These are phyloP conservation scores for Populus euphratica DNA, from an alignment of 345 rosid species.

Conservation along the genomic window DNA sequence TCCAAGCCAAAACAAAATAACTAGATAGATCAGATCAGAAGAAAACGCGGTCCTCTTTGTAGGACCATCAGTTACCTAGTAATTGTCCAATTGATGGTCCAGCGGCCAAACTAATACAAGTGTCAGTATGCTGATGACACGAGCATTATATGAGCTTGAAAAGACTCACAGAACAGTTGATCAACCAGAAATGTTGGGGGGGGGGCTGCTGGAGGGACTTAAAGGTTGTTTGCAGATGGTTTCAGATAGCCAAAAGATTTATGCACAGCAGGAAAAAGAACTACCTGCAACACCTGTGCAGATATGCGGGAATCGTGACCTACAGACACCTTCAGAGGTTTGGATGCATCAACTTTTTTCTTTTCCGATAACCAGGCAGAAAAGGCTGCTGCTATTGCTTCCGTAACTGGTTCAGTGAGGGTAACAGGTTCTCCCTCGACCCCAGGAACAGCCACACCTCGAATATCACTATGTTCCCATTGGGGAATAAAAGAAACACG, in stretches of 20 bases:
- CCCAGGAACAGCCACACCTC: constrained; percentile 89
- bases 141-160: not conserved
- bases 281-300: constrained; percentile 67
- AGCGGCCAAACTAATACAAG: not conserved
- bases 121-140: not conserved
- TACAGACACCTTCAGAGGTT: constrained; percentile 54
- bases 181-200: not conserved
- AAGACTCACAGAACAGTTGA: not conserved
- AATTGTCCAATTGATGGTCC: not conserved
- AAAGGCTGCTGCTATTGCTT: constrained; percentile 94
- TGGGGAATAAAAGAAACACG: constrained; percentile 2
- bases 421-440: constrained; percentile 88
- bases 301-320: constrained; percentile 98
- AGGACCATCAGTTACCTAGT: not conserved
- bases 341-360: constrained; percentile 49
- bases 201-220: not conserved
- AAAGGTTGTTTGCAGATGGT: not conserved
- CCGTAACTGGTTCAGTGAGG: constrained; percentile 76
- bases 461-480: constrained; percentile 63
- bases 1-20: not conserved
- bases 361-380: constrained; percentile 77
- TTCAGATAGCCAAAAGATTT: not conserved
- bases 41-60: not conserved
- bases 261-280: not conserved
- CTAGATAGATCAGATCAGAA: not conserved